Conservation (phyloP, 2,329 filamentous ascomycete species). For the Ambrosiella beaveri region DNA sequence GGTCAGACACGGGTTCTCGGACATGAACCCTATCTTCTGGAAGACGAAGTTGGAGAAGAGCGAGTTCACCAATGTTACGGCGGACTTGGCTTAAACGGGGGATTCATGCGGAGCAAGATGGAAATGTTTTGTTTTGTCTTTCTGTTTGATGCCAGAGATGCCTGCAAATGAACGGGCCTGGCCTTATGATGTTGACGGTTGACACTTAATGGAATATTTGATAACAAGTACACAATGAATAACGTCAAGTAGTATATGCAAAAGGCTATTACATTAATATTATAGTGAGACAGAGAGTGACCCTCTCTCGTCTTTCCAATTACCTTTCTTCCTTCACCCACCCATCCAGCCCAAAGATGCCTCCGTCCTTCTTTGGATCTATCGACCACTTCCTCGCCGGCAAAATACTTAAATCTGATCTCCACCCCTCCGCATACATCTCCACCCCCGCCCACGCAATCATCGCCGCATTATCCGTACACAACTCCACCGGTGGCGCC, state of each 20-base stretch:
- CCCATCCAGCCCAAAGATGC: constrained; percentile 44
- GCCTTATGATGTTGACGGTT: constrained; percentile 11
- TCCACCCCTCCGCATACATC: constrained; percentile 71
- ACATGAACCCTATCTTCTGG: constrained; percentile 99
- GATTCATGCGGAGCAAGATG: constrained; percentile 1
- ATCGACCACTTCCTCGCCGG: constrained; percentile 58
- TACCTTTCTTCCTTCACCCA: constrained; percentile 21
- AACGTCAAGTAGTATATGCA: neutral
- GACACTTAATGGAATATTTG: constrained; percentile 9
- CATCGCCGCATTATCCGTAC: constrained; percentile 96
- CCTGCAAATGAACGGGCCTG: constrained; percentile 8
- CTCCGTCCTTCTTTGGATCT: constrained; percentile 42
- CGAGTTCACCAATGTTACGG: constrained; percentile 92
- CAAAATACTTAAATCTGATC: constrained; percentile 40
- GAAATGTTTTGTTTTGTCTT: neutral
- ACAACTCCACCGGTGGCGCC: constrained; percentile 60
- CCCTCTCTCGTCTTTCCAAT: neutral
- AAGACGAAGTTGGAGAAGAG: constrained; percentile 96
- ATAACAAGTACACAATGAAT: neutral
- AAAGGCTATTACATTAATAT: neutral
- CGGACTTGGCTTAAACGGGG: constrained; percentile 40
- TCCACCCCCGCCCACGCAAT: constrained; percentile 86
- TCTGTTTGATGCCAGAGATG: constrained; percentile 4
- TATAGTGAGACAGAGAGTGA: neutral
- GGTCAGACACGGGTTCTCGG: constrained; percentile 96